Evolutionary conservation across 495 filamentous ascomycete species (phyloP), one percentile per base, ranked within the genome.

Genomic region (Aspergillus diversus): DNA sequence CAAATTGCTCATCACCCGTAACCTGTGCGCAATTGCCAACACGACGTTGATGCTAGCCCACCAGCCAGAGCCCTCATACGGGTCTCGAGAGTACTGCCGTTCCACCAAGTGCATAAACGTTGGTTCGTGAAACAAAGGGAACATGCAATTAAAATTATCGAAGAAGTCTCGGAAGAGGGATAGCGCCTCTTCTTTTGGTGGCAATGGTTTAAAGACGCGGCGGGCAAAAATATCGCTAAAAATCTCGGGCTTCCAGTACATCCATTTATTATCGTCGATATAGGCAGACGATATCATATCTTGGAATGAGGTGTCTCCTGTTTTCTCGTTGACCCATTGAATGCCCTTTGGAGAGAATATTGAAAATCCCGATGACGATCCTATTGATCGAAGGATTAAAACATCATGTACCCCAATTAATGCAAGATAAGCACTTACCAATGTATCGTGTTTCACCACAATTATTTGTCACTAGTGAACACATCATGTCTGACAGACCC

Each of bases 311-410:
- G 75, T 87, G 68, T 99, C 96, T 16, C 95, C 95, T 47, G 93
- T 97, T 79, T 97, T 98, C 65, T 97, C 90, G 66, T 97, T 99
- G 52, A 99, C 94, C 95, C 95, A 99, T 74, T 97, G 91, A 53
- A 99, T 95, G 56, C 95, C 95, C 72, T 97, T 97, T 15, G 95
- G 95, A 4, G 93, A 97, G 79, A 96, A 96, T 62, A 99, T 99
- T 35, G 95, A 98, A 76, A 97, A 99, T 2, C 95, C 96, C 4
- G 95, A 99, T 0, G 96, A 98, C 2, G 93, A 97, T 35, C 95
- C 93, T 97, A 43, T 15, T 15, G 39, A 13, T 33, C 50, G 50
- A 37, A 17, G 5, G 60, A 13, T 35, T 57, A 79, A 13, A 79
- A 65, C 49, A 46, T 68, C 55, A 47, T 42, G 47, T 53, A 57